phyloP scores from a whole-genome alignment of 768 basidiomycete species.

The Chalciporus chontae region DNA sequence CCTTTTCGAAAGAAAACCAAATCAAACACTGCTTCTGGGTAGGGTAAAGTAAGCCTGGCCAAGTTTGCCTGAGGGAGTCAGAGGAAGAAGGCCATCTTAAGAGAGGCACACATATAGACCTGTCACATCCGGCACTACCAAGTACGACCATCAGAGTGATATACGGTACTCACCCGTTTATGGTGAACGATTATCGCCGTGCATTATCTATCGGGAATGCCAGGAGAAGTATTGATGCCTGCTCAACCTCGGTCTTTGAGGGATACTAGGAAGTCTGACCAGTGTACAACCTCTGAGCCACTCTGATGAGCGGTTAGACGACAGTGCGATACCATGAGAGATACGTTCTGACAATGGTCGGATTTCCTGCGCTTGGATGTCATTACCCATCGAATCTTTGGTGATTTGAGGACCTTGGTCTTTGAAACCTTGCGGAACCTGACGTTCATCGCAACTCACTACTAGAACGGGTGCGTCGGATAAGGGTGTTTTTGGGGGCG shows the following conservation, averaged over 20 bases:
- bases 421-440: not conserved
- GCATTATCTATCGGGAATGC: constrained; percentile 92
- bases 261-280: constrained; percentile 38
- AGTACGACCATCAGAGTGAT: not conserved
- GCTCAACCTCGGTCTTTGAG: not conserved
- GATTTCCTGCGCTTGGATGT: constrained; percentile 55
- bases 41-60: constrained; percentile 71
- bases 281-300: constrained; percentile 32
- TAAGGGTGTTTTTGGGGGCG: too few relatives aligned
- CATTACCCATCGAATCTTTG: constrained; percentile 30
- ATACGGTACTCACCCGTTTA: constrained; percentile 57
- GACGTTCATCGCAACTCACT: not conserved
- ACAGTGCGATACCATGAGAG: constrained; percentile 57
- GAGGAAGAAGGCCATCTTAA: not conserved
- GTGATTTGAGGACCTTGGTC: not conserved
- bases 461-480: not conserved
- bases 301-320: not conserved
- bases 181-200: constrained; percentile 82
- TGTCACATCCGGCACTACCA: too few relatives aligned
- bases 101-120: constrained; percentile 27
- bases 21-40: constrained; percentile 95
- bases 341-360: constrained; percentile 60
- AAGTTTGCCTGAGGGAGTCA: constrained; percentile 60
- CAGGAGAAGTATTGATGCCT: constrained; percentile 78
- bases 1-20: constrained; percentile 79